Evolutionary conservation across 306 rosid genomes (phyloP).

Genomic region (Crataegus laevigata): DNA sequence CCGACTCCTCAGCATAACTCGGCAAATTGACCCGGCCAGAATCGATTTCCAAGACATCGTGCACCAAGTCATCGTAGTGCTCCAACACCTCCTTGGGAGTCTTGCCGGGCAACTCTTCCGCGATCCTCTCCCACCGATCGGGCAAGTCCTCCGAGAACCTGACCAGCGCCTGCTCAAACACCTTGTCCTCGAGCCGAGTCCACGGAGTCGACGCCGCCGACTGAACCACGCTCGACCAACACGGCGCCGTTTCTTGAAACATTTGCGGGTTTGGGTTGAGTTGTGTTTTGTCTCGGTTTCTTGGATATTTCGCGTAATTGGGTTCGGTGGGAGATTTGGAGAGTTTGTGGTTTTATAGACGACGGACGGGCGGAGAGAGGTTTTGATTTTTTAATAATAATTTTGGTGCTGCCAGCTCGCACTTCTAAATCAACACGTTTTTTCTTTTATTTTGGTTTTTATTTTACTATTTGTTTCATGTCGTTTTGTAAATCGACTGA

Average conservation of each 20-base stretch:
- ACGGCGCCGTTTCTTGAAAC: conserved; percentile 35
- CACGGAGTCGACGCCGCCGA: conserved; percentile 33
- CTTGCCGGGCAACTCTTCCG: conserved; percentile 55
- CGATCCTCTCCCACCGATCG: conserved; percentile 68
- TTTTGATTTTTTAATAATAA: background rate
- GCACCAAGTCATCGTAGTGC: conserved; percentile 59
- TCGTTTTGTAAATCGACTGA: background rate
- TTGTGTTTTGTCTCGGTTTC: conserved; percentile 15
- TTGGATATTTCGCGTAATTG: conserved; percentile 40
- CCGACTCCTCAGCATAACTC: conserved; percentile 48
- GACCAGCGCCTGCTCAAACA: conserved; percentile 69
- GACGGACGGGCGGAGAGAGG: background rate
- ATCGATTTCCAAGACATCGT: conserved; percentile 65
- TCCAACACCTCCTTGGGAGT: conserved; percentile 39
- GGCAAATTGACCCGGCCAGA: conserved; percentile 72
- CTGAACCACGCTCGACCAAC: conserved; percentile 24
- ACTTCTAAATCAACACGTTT: conserved; percentile 63
- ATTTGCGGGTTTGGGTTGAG: conserved; percentile 1
- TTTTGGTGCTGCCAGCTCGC: conserved; percentile 27
- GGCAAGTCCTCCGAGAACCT: conserved; percentile 43
- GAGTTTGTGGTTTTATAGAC: conserved; percentile 11
- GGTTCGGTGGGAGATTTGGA: conserved; percentile 36
- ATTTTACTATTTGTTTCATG: background rate
- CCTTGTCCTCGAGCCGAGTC: conserved; percentile 67
- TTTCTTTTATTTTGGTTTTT: conserved; percentile 25